Conservation (phyloP, 2,329 filamentous ascomycete species). For the Corynespora cassiicola region DNA sequence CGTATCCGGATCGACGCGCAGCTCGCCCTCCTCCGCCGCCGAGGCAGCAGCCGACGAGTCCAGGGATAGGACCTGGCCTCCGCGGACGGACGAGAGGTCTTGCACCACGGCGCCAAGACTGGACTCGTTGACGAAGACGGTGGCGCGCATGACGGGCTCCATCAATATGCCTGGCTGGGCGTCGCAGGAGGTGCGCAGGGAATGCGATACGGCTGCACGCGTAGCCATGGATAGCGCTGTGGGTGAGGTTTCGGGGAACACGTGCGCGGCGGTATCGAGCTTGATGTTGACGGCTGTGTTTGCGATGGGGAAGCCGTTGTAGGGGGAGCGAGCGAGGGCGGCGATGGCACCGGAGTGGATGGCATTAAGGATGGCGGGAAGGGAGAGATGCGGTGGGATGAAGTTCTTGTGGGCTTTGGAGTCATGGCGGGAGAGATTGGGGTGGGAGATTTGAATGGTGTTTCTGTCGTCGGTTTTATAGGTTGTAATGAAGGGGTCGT, state of each 20-base stretch:
- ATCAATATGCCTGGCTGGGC: constrained; percentile 70
- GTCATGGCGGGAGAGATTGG: constrained; percentile 52
- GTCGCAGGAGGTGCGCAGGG: constrained; percentile 68
- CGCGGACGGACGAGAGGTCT: constrained; percentile 76
- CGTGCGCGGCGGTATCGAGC: constrained; percentile 69
- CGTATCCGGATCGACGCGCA: constrained; percentile 69
- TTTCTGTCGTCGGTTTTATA: constrained; percentile 69
- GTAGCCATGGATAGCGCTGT: constrained; percentile 72
- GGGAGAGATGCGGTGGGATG: constrained; percentile 61
- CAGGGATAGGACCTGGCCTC: constrained; percentile 76
- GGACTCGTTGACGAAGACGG: constrained; percentile 83
- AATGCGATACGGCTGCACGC: constrained; percentile 67
- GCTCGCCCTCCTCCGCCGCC: constrained; percentile 35
- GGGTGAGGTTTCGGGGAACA: constrained; percentile 71
- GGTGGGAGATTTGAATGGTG: constrained; percentile 63
- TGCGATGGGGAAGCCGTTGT: constrained; percentile 80
- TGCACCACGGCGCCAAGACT: constrained; percentile 84
- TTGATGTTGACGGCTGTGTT: constrained; percentile 73
- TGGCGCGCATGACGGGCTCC: constrained; percentile 92
- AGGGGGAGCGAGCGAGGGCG: constrained; percentile 83
- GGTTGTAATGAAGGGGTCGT: constrained; percentile 34
- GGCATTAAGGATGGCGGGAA: constrained; percentile 56
- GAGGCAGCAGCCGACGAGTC: constrained; percentile 14
- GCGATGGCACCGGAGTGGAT: constrained; percentile 83
- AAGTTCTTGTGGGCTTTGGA: constrained; percentile 48